Evolutionary conservation across 1,139 yeast species (phyloP).

Genomic region (Protomyces pachydermus): DNA sequence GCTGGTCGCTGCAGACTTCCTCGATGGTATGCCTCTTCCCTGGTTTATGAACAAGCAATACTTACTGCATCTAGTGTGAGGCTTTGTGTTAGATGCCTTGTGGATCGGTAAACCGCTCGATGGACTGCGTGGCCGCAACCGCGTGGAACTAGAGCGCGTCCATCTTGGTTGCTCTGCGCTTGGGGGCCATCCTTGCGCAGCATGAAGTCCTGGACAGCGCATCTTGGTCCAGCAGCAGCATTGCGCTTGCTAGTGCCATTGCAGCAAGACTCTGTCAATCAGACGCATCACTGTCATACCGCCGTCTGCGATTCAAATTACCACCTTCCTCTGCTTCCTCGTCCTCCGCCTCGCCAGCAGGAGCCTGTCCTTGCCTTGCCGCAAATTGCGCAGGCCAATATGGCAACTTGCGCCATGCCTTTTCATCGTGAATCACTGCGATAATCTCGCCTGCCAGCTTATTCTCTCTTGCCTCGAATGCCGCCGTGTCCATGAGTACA

Average conservation of each 20-base stretch:
- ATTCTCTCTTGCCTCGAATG: slow-evolving; percentile 31
- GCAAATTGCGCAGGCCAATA: slow-evolving; percentile 36
- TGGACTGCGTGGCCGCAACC: no score
- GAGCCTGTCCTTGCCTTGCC: not conserved
- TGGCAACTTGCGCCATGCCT: slow-evolving; percentile 40
- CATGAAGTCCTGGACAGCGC: no score
- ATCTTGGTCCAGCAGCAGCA: no score
- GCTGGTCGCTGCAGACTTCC: slow-evolving; percentile 83
- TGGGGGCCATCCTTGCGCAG: no score
- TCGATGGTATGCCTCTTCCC: slow-evolving; percentile 48
- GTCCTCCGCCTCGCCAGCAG: not conserved
- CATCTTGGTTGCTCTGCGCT: no score
- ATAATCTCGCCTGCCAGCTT: slow-evolving; percentile 40
- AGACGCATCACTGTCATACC: slow-evolving; percentile 13
- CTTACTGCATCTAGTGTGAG: not conserved
- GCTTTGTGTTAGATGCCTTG: no score
- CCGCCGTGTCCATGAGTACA: slow-evolving; percentile 38
- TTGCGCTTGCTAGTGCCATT: no score
- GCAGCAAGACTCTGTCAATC: not conserved
- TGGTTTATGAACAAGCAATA: not conserved
- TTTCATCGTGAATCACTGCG: slow-evolving; percentile 39
- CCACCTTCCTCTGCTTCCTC: slow-evolving; percentile 11
- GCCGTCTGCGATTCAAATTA: slow-evolving; percentile 11
- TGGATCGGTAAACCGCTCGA: no score
- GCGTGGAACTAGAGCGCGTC: no score